Percentiles rank a stretch among this genome's conserved stretches.
phyloP scores from a whole-genome alignment of 306 rosid species.

The Malus fusca region DNA sequence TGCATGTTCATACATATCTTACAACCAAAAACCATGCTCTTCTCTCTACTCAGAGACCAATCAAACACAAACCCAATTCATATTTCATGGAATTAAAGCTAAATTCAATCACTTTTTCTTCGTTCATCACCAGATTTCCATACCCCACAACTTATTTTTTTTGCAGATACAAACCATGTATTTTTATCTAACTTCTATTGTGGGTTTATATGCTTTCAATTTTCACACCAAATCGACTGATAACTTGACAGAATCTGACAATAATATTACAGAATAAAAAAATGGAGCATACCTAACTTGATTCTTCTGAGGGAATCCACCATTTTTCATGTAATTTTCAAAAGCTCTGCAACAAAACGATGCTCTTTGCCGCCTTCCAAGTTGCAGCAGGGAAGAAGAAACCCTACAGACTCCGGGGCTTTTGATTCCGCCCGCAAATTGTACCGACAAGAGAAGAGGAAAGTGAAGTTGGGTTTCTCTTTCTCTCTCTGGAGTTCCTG shows the following conservation, averaged over 20 bases:
- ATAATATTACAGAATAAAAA: not conserved
- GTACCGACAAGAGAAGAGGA: slow-evolving; percentile 12
- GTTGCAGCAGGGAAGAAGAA: slow-evolving; percentile 3
- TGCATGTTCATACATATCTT: not conserved
- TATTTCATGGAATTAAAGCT: slow-evolving; percentile 17
- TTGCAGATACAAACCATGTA: not conserved
- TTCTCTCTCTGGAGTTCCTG: slow-evolving; percentile 14
- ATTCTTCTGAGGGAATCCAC: slow-evolving; percentile 22
- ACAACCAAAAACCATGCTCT: slow-evolving; percentile 16
- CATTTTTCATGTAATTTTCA: slow-evolving; percentile 6
- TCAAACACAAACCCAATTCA: slow-evolving; percentile 34
- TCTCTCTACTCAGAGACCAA: slow-evolving; percentile 16
- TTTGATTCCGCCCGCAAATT: not conserved
- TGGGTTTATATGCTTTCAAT: slow-evolving; percentile 9
- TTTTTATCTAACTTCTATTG: not conserved
- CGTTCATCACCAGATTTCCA: slow-evolving; percentile 8
- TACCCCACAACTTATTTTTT: not conserved
- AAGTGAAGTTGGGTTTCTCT: slow-evolving; percentile 29
- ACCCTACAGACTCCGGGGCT: slow-evolving; percentile 29
- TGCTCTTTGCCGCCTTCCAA: not conserved
- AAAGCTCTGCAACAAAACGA: not conserved
- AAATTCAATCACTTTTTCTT: not conserved
- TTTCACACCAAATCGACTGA: slow-evolving; percentile 6
- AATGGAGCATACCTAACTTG: slow-evolving; percentile 42
- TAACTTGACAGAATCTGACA: not conserved